Percentiles rank a stretch among this genome's conserved stretches.
Evolutionary conservation across 2,329 filamentous ascomycete genomes (phyloP).

Genomic region (Verticillium zaregamsianum): DNA sequence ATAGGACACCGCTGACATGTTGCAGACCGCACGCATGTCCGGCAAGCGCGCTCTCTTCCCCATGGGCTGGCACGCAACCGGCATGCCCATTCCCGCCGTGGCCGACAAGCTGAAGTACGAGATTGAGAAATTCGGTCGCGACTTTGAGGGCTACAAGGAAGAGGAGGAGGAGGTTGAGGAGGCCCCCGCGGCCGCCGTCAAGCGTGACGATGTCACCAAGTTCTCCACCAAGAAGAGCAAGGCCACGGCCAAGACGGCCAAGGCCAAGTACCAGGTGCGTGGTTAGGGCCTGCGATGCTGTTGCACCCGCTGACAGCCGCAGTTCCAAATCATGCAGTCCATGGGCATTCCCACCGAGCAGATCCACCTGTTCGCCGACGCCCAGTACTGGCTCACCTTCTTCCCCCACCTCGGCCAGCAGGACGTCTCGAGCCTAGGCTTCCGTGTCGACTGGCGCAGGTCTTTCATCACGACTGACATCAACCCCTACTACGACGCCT

Average conservation of each 20-base stretch:
- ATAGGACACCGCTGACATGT: not conserved
- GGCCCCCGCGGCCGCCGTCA: constrained; percentile 49
- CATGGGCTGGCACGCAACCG: constrained; percentile 92
- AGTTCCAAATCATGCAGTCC: constrained; percentile 92
- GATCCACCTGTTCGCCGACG: constrained; percentile 89
- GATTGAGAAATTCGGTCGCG: constrained; percentile 80
- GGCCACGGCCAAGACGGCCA: constrained; percentile 81
- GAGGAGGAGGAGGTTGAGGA: constrained; percentile 37
- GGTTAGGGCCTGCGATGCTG: constrained; percentile 21
- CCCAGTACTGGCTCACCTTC: constrained; percentile 86
- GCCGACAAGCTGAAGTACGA: constrained; percentile 93
- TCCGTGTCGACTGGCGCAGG: constrained; percentile 13
- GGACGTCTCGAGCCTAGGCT: constrained; percentile 11
- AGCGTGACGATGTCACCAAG: constrained; percentile 82
- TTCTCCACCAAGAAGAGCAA: constrained; percentile 93
- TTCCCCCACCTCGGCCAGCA: constrained; percentile 55
- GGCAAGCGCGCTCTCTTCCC: constrained; percentile 86
- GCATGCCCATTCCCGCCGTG: constrained; percentile 97
- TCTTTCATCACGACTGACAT: constrained; percentile 78
- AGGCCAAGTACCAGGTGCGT: constrained; percentile 93
- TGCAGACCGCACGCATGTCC: constrained; percentile 65
- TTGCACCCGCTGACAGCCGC: constrained; percentile 22
- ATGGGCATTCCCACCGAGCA: constrained; percentile 83
- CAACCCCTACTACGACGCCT: constrained; percentile 89
- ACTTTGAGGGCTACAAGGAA: constrained; percentile 74